A percentile compares a stretch with the other conserved stretches of the same genome.
Conservation (phyloP, 805 yeast genomes). For the Wickerhamomyces sydowiorum region DNA sequence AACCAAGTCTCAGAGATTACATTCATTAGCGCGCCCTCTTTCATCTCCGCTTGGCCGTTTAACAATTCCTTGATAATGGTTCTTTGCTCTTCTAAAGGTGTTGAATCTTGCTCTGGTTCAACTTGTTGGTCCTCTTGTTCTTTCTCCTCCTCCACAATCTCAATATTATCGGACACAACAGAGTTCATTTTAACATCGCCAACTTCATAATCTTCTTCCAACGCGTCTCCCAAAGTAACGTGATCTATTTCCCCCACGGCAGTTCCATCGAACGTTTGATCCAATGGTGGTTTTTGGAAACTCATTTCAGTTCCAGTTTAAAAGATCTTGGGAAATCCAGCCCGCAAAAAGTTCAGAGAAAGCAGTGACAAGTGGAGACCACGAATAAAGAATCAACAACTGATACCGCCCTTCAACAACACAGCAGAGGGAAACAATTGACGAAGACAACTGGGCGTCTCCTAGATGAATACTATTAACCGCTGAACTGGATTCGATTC, state of each 20-base stretch:
- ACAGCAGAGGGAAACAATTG: too few relatives aligned
- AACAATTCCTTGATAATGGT: constrained; percentile 4
- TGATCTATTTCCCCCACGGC: not conserved
- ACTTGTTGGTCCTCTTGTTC: not conserved
- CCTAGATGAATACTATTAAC: too few relatives aligned
- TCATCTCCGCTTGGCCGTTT: constrained; percentile 1
- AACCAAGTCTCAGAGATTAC: constrained; percentile 15
- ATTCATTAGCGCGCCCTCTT: constrained; percentile 12
- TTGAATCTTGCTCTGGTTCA: not conserved
- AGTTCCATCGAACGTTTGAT: not conserved
- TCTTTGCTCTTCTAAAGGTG: constrained; percentile 13
- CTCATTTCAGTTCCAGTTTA: too few relatives aligned
- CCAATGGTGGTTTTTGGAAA: not conserved
- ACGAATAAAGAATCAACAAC: too few relatives aligned
- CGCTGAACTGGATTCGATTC: too few relatives aligned
- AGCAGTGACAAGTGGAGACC: too few relatives aligned
- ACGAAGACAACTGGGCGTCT: too few relatives aligned
- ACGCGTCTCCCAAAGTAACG: not conserved
- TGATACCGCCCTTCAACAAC: too few relatives aligned
- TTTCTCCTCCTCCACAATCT: too few relatives aligned
- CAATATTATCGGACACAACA: too few relatives aligned
- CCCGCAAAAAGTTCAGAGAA: too few relatives aligned
- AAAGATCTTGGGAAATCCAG: too few relatives aligned
- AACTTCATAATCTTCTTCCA: not conserved
- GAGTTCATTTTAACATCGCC: not conserved